Evolutionary conservation across 305 asterid species (phyloP), one percentile per base, ranked within the genome.

Genomic region (Stenogyne calaminthoides): DNA sequence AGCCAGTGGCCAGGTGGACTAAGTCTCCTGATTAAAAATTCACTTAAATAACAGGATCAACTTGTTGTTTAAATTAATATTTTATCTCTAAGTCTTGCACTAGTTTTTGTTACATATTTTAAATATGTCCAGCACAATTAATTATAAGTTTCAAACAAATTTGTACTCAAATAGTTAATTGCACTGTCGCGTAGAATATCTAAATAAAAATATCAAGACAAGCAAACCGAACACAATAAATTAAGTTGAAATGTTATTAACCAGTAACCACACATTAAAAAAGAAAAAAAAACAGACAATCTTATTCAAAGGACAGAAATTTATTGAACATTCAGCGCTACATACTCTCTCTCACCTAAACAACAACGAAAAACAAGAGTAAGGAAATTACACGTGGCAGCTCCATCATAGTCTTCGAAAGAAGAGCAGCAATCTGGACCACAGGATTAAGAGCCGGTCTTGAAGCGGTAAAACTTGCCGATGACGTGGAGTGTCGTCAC

Each of bases 401-500:
- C 44, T 7, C 51, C 4, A 34, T 6, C 22, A 19, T 15, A 16
- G 47, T 9, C 42, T 9, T 11, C 8, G 80, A 67, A 0, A 1
- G 69, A 44, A 46, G 54, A 46, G 54, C 54, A 46, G 19, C 1
- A 16, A 14, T 46, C 19, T 7, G 18, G 36, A 12, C 22, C 8
- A 2, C 55, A 2, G 11, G 77, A 61, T 86, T 77, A 84, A 61
- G 87, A 76, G 14, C 71, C 86, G 78, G 84, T 67, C 73, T 80
- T 76, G 74, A 82, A 67, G 74, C 88, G 92, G 77, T 87, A 89
- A 73, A 89, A 77, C 77, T 89, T 89, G 61, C 91, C 91, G 72
- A 89, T 73, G 81, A 83, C 88, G 80, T 87, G 93, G 63, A 89
- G 91, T 7, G 87, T 83, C 52, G 91, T 78, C 73, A 89, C 96